These are phyloP conservation scores for Ceratonia siliqua DNA, from an alignment of 306 rosid species.

Conservation along the genomic window DNA sequence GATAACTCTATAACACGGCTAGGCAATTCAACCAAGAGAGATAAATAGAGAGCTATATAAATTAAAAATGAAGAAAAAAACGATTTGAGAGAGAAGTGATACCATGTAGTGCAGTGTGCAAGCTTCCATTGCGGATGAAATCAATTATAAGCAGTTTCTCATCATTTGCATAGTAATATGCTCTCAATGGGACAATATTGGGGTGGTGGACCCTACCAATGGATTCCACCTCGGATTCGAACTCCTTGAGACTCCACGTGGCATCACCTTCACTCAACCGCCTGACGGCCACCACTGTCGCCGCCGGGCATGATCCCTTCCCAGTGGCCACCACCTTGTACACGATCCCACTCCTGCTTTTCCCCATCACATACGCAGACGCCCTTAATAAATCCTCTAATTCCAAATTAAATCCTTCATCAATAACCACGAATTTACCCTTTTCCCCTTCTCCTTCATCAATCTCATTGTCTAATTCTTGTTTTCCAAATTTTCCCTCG, in stretches of 20 bases:
- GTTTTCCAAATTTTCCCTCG: slow-evolving; percentile 47
- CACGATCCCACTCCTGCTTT: slow-evolving; percentile 74
- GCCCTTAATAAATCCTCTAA: slow-evolving; percentile 84
- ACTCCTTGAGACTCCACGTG: slow-evolving; percentile 70
- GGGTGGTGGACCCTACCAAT: slow-evolving; percentile 72
- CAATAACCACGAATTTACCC: slow-evolving; percentile 66
- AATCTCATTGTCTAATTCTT: slow-evolving; percentile 15
- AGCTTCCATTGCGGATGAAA: slow-evolving; percentile 75
- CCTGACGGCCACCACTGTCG: slow-evolving; percentile 60
- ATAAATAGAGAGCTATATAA: neutral
- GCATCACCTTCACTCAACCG: slow-evolving; percentile 63
- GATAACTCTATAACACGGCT: no score
- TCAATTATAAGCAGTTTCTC: slow-evolving; percentile 74
- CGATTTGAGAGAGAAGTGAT: slow-evolving; percentile 4
- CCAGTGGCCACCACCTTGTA: slow-evolving; percentile 64
- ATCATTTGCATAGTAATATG: slow-evolving; percentile 70
- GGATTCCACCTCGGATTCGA: slow-evolving; percentile 62
- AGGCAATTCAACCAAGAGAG: neutral
- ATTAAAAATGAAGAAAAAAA: neutral
- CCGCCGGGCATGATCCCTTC: slow-evolving; percentile 43
- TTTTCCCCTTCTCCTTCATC: slow-evolving; percentile 46
- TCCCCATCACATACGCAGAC: slow-evolving; percentile 81
- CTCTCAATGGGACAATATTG: slow-evolving; percentile 66
- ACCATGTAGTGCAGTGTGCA: slow-evolving; percentile 67
- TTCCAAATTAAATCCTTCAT: slow-evolving; percentile 65